Base-by-base conservation (phyloP, 1,284 basidiomycete species). In the Cutaneotrichosporon sp. region DNA sequence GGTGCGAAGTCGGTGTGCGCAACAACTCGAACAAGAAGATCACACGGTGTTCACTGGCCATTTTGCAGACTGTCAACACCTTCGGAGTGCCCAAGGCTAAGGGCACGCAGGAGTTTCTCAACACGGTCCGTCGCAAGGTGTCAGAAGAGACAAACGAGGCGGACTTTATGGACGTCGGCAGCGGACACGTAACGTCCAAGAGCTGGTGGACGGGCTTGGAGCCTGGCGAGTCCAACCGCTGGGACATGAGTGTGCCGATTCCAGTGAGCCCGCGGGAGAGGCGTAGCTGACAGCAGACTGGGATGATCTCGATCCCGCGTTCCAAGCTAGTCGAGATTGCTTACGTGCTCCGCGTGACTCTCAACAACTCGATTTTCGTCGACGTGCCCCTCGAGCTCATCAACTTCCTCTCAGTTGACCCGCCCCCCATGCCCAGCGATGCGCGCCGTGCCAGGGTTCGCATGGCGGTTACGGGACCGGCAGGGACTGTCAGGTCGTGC, bases 131-230 rank as follows among this genome's bases (percentile, higher is more conserved):
- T 32, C 61, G 63, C 18, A 84, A 86, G 68, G 83, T 93, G 1
- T 84, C 86, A 2, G 88, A 89, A 71, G 85, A 85, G 38, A 81
- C 82, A 1, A 83, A 92, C 31, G 86, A 89, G 71, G 87, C 89
- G 73, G 78, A 80, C 66, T 72, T 72, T 55, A 70, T 70, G 36
- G 86, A 87, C 13, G 85, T 89, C 63, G 84, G 84, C 53, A 85
- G 85, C 26, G 81, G 86, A 3, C 85, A 86, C 69, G 88, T 90
- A 6, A 92, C 90, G 46, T 89, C 90, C 5, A 89, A 88, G 72
- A 90, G 91, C 0, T 93, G 90, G 89, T 95, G 92, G 91, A 84
- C 87, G 2, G 92, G 92, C 9, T 86, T 94, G 7, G 82, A 83
- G 21, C 82, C 88, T 6, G 86, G 87, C 0, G 86, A 89, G 69